A percentile compares a stretch with the other conserved stretches of the same genome.
Evolutionary conservation across 2,329 filamentous ascomycete genomes (phyloP).

Genomic region (Emergomyces pasteurianus): DNA sequence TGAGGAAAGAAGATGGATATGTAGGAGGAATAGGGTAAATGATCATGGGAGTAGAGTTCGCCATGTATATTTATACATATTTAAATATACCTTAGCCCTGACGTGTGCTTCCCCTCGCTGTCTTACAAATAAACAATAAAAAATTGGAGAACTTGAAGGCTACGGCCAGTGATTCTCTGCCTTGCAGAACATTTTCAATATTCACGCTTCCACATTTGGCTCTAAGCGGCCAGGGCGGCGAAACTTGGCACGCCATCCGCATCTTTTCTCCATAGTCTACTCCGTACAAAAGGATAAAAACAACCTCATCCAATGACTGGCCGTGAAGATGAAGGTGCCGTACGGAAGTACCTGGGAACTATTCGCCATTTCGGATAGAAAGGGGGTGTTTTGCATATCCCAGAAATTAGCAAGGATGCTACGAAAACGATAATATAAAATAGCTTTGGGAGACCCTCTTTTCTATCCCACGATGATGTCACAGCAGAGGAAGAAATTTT

Average conservation of each 20-base stretch:
- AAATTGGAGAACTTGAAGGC: background rate
- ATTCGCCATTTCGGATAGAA: background rate
- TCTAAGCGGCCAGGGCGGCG: background rate
- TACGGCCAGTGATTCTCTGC: background rate
- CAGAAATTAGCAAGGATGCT: background rate
- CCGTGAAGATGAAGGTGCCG: background rate
- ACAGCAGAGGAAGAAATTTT: background rate
- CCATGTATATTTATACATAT: background rate
- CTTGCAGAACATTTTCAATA: background rate
- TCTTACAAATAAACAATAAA: background rate
- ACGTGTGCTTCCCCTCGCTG: background rate
- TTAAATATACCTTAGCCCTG: background rate
- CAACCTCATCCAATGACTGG: conserved; percentile 7
- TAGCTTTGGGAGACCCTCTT: background rate
- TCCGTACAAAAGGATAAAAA: background rate
- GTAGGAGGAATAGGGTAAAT: background rate
- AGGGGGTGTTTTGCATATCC: background rate
- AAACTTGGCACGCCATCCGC: background rate
- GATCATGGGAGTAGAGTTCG: background rate
- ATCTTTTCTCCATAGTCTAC: background rate
- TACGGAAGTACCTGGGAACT: background rate
- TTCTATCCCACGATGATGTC: background rate
- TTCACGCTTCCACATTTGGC: too few species aligned
- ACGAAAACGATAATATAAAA: background rate
- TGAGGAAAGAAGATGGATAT: background rate